Conservation (phyloP, 352 stramenopile species). For the Blastocystis sp. region DNA sequence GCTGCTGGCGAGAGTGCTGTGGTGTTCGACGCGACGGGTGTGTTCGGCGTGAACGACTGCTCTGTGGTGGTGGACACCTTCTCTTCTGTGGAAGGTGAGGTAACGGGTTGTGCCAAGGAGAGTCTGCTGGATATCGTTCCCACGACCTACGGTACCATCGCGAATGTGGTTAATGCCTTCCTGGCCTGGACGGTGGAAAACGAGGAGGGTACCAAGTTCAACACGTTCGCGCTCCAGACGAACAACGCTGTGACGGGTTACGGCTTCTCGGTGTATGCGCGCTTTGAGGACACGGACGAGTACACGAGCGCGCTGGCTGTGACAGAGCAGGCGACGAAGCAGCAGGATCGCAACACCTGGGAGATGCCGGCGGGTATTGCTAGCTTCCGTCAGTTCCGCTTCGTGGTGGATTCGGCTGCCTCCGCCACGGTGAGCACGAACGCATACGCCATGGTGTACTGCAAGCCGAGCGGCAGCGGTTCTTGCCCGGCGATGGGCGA, state of each 20-base stretch:
- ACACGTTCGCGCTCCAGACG: background rate
- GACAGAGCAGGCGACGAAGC: background rate
- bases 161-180: slow-evolving; percentile 2
- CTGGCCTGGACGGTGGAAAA: slow-evolving; percentile 41
- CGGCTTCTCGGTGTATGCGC: background rate
- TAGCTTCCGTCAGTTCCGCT: slow-evolving; percentile 12
- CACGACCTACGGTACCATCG: background rate
- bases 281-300: background rate
- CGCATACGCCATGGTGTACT: background rate
- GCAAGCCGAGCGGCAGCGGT: background rate
- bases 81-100: background rate
- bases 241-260: background rate
- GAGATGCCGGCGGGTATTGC: slow-evolving; percentile 32
- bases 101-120: background rate
- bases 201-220: slow-evolving; percentile 31
- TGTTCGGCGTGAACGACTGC: slow-evolving; percentile 45
- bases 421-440: background rate
- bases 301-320: background rate
- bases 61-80: slow-evolving; percentile 27
- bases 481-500: slow-evolving; percentile 2
- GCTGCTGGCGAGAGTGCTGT: background rate
- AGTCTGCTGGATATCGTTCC: slow-evolving; percentile 35
- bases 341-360: background rate
- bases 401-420: background rate
- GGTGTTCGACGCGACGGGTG: slow-evolving; percentile 38